Evolutionary conservation across 2,329 filamentous ascomycete genomes (phyloP), one percentile per base, ranked within the genome.

Genomic region (Diaporthe helianthi): DNA sequence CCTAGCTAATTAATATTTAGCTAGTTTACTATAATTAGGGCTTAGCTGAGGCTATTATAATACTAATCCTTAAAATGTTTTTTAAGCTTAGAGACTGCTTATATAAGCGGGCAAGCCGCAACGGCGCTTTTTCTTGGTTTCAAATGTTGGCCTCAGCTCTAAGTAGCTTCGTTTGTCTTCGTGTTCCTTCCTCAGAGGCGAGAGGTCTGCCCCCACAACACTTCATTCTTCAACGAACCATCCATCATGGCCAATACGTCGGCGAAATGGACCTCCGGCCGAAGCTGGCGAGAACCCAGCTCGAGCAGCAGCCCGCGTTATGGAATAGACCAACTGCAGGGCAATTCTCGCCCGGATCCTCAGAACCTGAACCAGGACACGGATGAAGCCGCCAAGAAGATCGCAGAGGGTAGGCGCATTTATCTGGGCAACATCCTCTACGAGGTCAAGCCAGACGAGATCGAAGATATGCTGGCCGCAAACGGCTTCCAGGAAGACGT

Each of bases 391-490:
- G 41, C 41, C 1, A 46, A n/a, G 41, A 46, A 46, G 29, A 26
- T 66, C 17, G 69, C 73, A 13, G 71, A 74, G 38, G 76, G 89
- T 8, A 67, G 33, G 1, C 66, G 66, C 72, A 88, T 92, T 73
- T 90, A 92, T 73, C 80, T 90, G 9, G 90, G 90, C 70, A 91
- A 89, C 67, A 89, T 93, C 74, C 85, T 78, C 29, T 82, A 91
- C 68, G 83, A 89, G 67, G 86, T 79, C 71, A 77, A 77, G 72
- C 78, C 79, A 6, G 73, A 75, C 31, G 79, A 81, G 63, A 76
- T 82, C 31, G 78, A 81, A 71, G 71, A 68, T 1, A 71, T 81
- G 31, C 75, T 83, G 19, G 70, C 67, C 38, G 73, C 75, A 24
- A 71, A 75, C 53, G 78, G 77, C 31, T 80, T 84, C 19, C 76